Conservation (phyloP, 352 stramenopile genomes). For the Phytophthora foliorum region DNA sequence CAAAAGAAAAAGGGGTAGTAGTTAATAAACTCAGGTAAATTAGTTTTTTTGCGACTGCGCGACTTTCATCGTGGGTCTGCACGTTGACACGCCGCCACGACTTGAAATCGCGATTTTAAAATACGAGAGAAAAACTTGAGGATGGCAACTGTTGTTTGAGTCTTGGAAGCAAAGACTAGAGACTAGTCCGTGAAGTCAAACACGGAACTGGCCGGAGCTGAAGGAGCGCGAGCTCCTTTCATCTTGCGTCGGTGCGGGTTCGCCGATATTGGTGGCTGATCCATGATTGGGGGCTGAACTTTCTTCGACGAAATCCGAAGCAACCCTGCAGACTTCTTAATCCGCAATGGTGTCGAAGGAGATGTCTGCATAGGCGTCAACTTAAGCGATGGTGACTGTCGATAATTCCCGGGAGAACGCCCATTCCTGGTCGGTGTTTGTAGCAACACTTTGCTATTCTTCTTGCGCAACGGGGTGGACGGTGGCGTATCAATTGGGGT, state of each 20-base stretch:
- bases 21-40: constrained; percentile 4
- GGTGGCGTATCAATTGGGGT: background rate
- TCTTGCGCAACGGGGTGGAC: constrained; percentile 21
- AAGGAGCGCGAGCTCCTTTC: constrained; percentile 22
- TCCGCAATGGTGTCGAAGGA: constrained; percentile 24
- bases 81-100: background rate
- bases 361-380: constrained; percentile 35
- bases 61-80: background rate
- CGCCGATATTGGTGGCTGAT: constrained; percentile 14
- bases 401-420: constrained; percentile 16
- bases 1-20: background rate
- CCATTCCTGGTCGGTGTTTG: constrained; percentile 31
- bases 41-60: background rate
- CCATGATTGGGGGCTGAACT: background rate
- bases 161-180: background rate
- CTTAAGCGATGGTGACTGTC: constrained; percentile 27
- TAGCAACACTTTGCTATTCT: constrained; percentile 13
- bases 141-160: background rate
- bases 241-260: constrained; percentile 31
- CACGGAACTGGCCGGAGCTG: constrained; percentile 20
- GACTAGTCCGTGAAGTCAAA: constrained; percentile 44
- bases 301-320: constrained; percentile 20
- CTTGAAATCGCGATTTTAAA: too few species aligned
- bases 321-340: constrained; percentile 9
- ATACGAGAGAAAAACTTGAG: background rate